Conservation (phyloP, 495 filamentous ascomycete species). For the Cryomyces minteri region DNA sequence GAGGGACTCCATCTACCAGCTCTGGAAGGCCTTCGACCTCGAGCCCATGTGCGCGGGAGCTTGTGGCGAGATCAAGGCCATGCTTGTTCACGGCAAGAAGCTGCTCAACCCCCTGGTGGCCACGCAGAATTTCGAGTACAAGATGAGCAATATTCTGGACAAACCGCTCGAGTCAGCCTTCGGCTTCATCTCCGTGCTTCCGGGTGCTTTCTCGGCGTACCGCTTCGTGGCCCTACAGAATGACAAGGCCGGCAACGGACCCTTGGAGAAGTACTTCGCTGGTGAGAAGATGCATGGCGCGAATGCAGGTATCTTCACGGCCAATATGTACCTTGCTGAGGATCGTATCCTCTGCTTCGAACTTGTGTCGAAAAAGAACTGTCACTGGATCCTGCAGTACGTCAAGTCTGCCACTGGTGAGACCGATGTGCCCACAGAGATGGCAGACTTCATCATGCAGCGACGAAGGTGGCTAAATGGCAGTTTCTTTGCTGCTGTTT, state of each 20-base stretch:
- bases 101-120: conserved; percentile 88
- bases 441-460: conserved; percentile 91
- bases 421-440: conserved; percentile 91
- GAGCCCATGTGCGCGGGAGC: conserved; percentile 95
- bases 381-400: conserved; percentile 91
- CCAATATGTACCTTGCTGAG: conserved; percentile 99
- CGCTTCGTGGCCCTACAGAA: conserved; percentile 89
- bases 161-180: conserved; percentile 96
- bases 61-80: conserved; percentile 98
- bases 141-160: conserved; percentile 98
- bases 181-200: conserved; percentile 92
- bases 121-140: conserved; percentile 99
- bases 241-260: conserved; percentile 82
- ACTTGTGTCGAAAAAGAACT: conserved; percentile 91
- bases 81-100: conserved; percentile 77
- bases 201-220: conserved; percentile 96
- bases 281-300: conserved; percentile 96
- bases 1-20: conserved; percentile 80
- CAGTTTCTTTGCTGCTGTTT: conserved; percentile 94
- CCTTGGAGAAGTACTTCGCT: conserved; percentile 90
- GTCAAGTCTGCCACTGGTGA: conserved; percentile 94
- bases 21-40: conserved; percentile 97
- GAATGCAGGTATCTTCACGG: conserved; percentile 92
- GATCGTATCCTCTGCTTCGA: conserved; percentile 99
- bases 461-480: conserved; percentile 96